phyloP scores from a whole-genome alignment of 2,329 filamentous ascomycete species.

The Sporothrix inflata region DNA sequence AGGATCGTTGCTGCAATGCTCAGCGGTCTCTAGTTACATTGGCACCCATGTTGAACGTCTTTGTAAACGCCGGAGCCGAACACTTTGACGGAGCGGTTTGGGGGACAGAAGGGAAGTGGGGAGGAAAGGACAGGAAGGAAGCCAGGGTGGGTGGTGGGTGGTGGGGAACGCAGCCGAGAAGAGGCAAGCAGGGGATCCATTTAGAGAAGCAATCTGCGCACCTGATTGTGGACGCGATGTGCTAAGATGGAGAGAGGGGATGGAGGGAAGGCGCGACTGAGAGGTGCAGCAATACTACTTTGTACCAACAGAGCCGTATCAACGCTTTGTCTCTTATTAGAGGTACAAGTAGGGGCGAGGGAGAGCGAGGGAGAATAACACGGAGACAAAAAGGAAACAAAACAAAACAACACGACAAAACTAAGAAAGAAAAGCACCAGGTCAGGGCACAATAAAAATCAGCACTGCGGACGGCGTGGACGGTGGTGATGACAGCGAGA shows the following conservation, averaged over 20 bases:
- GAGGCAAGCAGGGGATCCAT: constrained; percentile 15
- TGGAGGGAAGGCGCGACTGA: background rate
- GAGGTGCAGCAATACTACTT: background rate
- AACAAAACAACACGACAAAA: background rate
- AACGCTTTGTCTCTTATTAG: background rate
- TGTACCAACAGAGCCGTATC: constrained; percentile 17
- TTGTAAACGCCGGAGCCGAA: constrained; percentile 27
- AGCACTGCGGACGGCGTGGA: background rate
- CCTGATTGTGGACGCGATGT: background rate
- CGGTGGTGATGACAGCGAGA: background rate
- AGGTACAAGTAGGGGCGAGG: background rate
- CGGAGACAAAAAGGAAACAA: background rate
- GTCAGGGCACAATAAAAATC: background rate
- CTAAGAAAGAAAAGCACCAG: background rate
- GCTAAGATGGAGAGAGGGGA: constrained; percentile 6
- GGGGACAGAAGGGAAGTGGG: background rate
- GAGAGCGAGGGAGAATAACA: background rate
- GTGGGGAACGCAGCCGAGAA: constrained; percentile 16
- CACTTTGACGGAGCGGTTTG: constrained; percentile 19
- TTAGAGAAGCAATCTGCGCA: constrained; percentile 27
- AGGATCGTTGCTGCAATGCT: background rate
- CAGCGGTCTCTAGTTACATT: constrained; percentile 10
- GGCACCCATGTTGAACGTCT: constrained; percentile 6
- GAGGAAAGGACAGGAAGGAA: background rate
- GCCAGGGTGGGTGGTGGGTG: background rate